Evolutionary conservation across 371 early-diverging fungal genomes (phyloP).

Genomic region (Rhizopus delemar): DNA sequence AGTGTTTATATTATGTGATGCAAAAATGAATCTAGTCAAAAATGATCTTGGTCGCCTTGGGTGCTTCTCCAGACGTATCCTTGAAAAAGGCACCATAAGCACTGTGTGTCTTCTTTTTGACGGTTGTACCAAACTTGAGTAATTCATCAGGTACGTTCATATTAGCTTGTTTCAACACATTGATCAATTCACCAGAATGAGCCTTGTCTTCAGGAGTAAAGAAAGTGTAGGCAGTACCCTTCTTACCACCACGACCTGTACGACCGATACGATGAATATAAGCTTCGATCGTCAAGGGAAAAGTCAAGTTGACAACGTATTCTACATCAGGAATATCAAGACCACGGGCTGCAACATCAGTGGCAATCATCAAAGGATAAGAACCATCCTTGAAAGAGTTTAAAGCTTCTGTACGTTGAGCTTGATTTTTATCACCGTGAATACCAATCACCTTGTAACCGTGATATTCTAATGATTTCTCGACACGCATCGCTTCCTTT

Average conservation of each 20-base stretch:
- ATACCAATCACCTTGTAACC: constrained; percentile 86
- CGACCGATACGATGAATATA: constrained; percentile 95
- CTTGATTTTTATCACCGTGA: constrained; percentile 84
- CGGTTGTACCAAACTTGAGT: constrained; percentile 91
- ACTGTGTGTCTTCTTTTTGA: constrained; percentile 95
- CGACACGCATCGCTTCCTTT: constrained; percentile 88
- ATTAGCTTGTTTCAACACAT: constrained; percentile 87
- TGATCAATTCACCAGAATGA: constrained; percentile 85
- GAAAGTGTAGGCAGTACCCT: constrained; percentile 91
- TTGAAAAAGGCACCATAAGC: constrained; percentile 96
- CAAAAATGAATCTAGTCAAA: constrained; percentile 59
- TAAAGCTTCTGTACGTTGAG: constrained; percentile 70
- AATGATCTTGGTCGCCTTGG: constrained; percentile 88
- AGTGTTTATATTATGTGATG: neutral
- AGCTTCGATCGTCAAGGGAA: constrained; percentile 95
- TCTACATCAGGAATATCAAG: constrained; percentile 97
- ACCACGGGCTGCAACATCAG: constrained; percentile 96
- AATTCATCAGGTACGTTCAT: constrained; percentile 86
- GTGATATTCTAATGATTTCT: constrained; percentile 63
- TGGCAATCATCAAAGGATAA: constrained; percentile 83
- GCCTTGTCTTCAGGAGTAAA: constrained; percentile 94
- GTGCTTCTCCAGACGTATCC: constrained; percentile 76
- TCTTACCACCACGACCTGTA: constrained; percentile 94
- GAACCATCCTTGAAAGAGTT: constrained; percentile 73
- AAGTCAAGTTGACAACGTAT: constrained; percentile 97